Conservation (phyloP, 139 green algal genomes). For the Volvox africanus region DNA sequence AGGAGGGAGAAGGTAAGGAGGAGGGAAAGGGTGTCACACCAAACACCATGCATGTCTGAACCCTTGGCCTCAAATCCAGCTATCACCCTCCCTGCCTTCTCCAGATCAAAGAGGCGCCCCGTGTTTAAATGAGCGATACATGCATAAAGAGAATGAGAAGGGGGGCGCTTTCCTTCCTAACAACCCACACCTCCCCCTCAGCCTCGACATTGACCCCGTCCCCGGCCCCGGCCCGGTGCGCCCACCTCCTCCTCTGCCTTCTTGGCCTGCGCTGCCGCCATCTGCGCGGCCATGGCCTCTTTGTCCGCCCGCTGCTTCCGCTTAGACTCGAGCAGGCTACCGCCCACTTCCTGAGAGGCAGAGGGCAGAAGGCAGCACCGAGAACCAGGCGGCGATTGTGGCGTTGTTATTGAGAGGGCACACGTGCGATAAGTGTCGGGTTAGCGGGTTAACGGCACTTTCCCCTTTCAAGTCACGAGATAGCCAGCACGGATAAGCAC, state of each 20-base stretch:
- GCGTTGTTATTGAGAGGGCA: too few relatives aligned
- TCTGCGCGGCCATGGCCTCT: conserved; percentile 87
- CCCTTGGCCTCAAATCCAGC: too few relatives aligned
- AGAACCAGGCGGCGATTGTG: background rate
- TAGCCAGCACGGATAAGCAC: background rate
- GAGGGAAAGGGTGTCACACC: background rate
- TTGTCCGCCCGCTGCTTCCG: conserved; percentile 83
- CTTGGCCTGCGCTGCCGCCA: conserved; percentile 63
- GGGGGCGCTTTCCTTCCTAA: background rate
- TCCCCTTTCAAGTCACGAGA: background rate
- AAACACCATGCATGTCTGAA: background rate
- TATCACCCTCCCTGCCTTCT: too few relatives aligned
- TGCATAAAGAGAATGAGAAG: background rate
- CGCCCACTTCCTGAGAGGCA: conserved; percentile 76
- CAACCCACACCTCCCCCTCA: background rate
- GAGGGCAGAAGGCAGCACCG: too few relatives aligned
- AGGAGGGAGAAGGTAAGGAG: background rate
- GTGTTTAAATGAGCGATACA: background rate
- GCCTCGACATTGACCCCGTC: background rate
- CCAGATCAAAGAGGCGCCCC: background rate
- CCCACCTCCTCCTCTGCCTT: conserved; percentile 56
- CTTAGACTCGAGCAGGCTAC: conserved; percentile 82
- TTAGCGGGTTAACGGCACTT: background rate
- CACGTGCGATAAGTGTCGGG: too few relatives aligned
- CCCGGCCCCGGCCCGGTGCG: too few relatives aligned